Evolutionary conservation across 177 flowering plant genomes (phyloP).

Genomic region (Telopea speciosissima): DNA sequence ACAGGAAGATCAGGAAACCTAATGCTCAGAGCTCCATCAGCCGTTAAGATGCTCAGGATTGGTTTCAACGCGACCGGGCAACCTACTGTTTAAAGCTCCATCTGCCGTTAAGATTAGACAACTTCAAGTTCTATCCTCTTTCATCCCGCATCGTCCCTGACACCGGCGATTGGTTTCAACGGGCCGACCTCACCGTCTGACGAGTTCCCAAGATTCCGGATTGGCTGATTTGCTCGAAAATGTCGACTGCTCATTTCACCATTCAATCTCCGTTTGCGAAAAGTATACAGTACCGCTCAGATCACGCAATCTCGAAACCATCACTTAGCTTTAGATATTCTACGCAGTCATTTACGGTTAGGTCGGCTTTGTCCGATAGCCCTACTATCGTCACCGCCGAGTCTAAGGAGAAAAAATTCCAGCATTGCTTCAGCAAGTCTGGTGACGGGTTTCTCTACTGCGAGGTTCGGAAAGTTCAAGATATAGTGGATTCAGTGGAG

Average conservation of each 20-base stretch:
- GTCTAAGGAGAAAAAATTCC: slow-evolving; percentile 26
- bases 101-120: too few species aligned
- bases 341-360: slow-evolving; percentile 22
- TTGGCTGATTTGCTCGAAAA: slow-evolving; percentile 13
- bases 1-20: too few species aligned
- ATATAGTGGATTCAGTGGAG: slow-evolving; percentile 60
- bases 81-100: too few species aligned
- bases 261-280: slow-evolving; percentile 30
- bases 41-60: too few species aligned
- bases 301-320: slow-evolving; percentile 8
- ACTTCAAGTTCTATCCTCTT: too few species aligned
- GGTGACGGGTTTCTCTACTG: slow-evolving; percentile 77
- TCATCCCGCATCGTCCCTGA: too few species aligned
- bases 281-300: slow-evolving; percentile 22
- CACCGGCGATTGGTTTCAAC: too few species aligned
- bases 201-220: too few species aligned
- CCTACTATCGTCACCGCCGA: slow-evolving; percentile 17
- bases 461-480: slow-evolving; percentile 64
- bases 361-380: slow-evolving; percentile 47
- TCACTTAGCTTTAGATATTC: slow-evolving; percentile 23
- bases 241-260: slow-evolving; percentile 47
- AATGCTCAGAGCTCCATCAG: too few species aligned
- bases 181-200: too few species aligned
- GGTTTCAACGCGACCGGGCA: too few species aligned
- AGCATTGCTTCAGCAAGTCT: slow-evolving; percentile 75